Conservation (phyloP, 2,329 filamentous ascomycete species). For the Penicillium sp. region DNA sequence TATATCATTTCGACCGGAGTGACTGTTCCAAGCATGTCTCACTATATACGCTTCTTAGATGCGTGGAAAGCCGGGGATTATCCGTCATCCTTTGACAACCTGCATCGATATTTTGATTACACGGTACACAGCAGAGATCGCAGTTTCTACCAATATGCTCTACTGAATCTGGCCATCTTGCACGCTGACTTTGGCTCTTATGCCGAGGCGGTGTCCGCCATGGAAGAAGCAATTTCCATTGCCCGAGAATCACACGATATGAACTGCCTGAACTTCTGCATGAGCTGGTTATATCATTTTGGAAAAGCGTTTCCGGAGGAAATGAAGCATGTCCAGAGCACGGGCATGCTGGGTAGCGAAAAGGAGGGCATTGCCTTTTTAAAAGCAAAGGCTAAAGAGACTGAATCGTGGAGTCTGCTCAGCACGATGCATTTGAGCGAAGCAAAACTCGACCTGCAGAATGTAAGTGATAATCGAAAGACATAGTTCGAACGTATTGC, state of each 20-base stretch:
- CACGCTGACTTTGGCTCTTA: constrained; percentile 94
- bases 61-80: constrained; percentile 90
- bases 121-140: constrained; percentile 82
- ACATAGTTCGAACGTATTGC: constrained; percentile 35
- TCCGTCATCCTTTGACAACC: constrained; percentile 79
- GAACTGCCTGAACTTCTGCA: constrained; percentile 86
- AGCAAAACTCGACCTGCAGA: constrained; percentile 71
- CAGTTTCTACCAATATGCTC: constrained; percentile 87
- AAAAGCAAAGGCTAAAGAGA: constrained; percentile 79
- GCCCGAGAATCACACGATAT: constrained; percentile 90
- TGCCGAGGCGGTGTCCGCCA: constrained; percentile 83
- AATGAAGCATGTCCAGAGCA: constrained; percentile 66
- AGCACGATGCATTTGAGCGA: constrained; percentile 81
- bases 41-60: constrained; percentile 84
- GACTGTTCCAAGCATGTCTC: constrained; percentile 66
- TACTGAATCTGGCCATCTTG: constrained; percentile 87
- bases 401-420: constrained; percentile 78
- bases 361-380: constrained; percentile 80
- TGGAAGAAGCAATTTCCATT: constrained; percentile 93
- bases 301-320: constrained; percentile 77
- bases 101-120: constrained; percentile 96
- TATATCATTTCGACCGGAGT: constrained; percentile 64
- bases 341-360: constrained; percentile 70
- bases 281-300: constrained; percentile 95
- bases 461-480: constrained; percentile 53